These are phyloP conservation scores for Saccharomyces pastorianus DNA, from an alignment of 1,139 yeast genomes.

Conservation along the genomic window DNA sequence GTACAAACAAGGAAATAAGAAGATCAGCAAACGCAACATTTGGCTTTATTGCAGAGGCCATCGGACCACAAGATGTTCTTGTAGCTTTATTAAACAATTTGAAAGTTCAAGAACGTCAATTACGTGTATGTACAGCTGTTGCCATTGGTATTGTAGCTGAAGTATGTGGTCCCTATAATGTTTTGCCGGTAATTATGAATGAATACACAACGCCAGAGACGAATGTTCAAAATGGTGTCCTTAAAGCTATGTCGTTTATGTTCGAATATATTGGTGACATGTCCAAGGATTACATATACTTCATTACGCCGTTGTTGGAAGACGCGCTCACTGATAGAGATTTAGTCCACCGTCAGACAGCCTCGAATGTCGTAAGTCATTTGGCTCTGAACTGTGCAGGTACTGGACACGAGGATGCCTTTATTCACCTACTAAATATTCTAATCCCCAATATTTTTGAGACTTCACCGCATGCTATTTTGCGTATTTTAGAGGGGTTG, in stretches of 20 bases:
- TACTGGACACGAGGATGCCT: slow-evolving; percentile 63
- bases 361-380: slow-evolving; percentile 80
- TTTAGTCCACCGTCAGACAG: slow-evolving; percentile 90
- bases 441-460: slow-evolving; percentile 81
- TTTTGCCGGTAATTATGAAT: slow-evolving; percentile 90
- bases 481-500: slow-evolving; percentile 70
- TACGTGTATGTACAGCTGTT: slow-evolving; percentile 94
- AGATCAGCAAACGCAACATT: slow-evolving; percentile 85
- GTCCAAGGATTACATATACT: slow-evolving; percentile 75
- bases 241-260: slow-evolving; percentile 86
- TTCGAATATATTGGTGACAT: slow-evolving; percentile 86
- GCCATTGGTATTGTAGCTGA: slow-evolving; percentile 97
- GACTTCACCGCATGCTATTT: slow-evolving; percentile 90
- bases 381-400: slow-evolving; percentile 77
- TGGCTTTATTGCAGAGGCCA: slow-evolving; percentile 84
- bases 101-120: slow-evolving; percentile 89
- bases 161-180: slow-evolving; percentile 87
- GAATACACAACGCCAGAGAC: slow-evolving; percentile 89
- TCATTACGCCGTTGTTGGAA: slow-evolving; percentile 72
- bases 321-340: slow-evolving; percentile 91
- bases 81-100: slow-evolving; percentile 78
- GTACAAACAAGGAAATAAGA: slow-evolving; percentile 68
- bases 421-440: slow-evolving; percentile 65
- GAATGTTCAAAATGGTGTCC: slow-evolving; percentile 91
- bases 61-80: slow-evolving; percentile 93